Evolutionary conservation across 1,139 yeast species (phyloP).

Genomic region (Dujonia santamariae): DNA sequence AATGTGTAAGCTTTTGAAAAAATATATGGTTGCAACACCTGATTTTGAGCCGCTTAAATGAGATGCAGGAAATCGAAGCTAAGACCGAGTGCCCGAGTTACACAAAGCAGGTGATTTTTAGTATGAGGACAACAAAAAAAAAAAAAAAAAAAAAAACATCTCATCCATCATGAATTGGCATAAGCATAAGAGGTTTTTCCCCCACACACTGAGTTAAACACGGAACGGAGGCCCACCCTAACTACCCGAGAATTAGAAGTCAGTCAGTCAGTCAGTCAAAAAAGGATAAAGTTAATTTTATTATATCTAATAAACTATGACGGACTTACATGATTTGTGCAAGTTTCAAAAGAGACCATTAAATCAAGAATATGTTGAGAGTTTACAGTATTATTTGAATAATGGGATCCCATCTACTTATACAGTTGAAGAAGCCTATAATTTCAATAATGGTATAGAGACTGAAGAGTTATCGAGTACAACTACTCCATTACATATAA

Average conservation of each 20-base stretch:
- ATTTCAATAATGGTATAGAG: slow-evolving; percentile 42
- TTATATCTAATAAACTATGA: slow-evolving; percentile 34
- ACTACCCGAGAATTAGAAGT: neutral
- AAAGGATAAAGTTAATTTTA: neutral
- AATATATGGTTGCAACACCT: no score
- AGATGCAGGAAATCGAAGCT: no score
- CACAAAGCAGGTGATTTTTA: no score
- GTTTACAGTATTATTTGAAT: slow-evolving; percentile 45
- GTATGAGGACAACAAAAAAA: neutral
- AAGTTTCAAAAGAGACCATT: slow-evolving; percentile 57
- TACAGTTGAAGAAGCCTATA: slow-evolving; percentile 72
- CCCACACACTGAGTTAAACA: neutral
- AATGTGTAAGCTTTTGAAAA: no score
- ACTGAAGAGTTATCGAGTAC: slow-evolving; percentile 47
- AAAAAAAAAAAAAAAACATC: neutral
- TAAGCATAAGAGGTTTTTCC: neutral
- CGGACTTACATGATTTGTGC: slow-evolving; percentile 70
- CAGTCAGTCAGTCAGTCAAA: neutral
- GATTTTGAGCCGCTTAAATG: no score
- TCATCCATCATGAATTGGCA: no score
- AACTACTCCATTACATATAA: slow-evolving; percentile 77
- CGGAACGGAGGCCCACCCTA: neutral
- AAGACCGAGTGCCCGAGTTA: no score
- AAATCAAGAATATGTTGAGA: slow-evolving; percentile 38
- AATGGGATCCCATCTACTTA: slow-evolving; percentile 80